Evolutionary conservation across 306 rosid genomes (phyloP).

Genomic region (Fagus crenata): DNA sequence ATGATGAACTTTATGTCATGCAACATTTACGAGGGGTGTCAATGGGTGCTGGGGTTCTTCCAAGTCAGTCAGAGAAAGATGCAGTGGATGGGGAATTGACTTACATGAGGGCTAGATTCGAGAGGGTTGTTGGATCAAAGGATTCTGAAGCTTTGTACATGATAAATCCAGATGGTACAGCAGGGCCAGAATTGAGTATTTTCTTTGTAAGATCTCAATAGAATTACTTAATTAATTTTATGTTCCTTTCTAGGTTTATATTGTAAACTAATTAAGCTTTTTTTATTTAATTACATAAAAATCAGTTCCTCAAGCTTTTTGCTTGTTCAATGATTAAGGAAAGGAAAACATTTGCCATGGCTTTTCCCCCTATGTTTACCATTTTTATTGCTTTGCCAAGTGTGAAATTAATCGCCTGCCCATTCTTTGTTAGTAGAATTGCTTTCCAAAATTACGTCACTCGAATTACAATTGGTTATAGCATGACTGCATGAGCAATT

Average conservation of each 20-base stretch:
- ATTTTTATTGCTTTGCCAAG: no score
- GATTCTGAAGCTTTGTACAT: constrained; percentile 86
- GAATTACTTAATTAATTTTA: not conserved
- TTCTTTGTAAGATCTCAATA: constrained; percentile 79
- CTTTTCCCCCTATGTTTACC: no score
- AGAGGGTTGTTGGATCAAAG: constrained; percentile 81
- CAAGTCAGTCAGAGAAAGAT: constrained; percentile 49
- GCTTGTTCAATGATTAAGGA: not conserved
- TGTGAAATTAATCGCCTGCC: not conserved
- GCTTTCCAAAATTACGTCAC: no score
- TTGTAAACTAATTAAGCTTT: not conserved
- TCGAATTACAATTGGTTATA: no score
- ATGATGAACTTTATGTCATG: constrained; percentile 89
- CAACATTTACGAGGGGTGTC: constrained; percentile 90
- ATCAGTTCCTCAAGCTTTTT: not conserved
- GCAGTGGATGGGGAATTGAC: constrained; percentile 74
- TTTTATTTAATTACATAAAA: not conserved
- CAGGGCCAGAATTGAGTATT: constrained; percentile 81
- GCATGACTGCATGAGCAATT: no score
- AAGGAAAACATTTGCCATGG: not conserved
- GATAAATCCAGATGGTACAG: constrained; percentile 86
- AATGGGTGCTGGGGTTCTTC: constrained; percentile 96
- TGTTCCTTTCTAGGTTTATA: not conserved
- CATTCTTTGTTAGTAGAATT: no score
- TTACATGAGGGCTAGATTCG: constrained; percentile 81